Conservation (phyloP, 2,329 filamentous ascomycete genomes). For the Nakataea oryzae region DNA sequence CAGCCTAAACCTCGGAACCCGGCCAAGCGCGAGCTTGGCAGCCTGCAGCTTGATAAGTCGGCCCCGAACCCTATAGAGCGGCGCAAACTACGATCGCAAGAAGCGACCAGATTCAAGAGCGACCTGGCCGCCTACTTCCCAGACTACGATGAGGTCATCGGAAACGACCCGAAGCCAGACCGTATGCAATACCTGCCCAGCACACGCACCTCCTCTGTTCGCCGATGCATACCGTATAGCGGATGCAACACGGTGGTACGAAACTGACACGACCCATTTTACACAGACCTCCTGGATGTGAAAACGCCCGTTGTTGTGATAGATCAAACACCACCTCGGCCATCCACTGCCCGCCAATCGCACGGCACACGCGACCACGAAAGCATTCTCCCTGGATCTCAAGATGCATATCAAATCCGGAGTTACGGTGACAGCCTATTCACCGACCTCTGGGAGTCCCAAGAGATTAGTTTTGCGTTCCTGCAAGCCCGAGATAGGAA, state of each 20-base stretch:
- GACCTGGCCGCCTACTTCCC: slow-evolving; percentile 85
- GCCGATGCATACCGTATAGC: no score
- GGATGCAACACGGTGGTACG: neutral
- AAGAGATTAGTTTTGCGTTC: slow-evolving; percentile 45
- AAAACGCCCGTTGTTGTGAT: slow-evolving; percentile 65
- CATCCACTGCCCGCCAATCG: neutral
- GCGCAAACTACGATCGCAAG: slow-evolving; percentile 73
- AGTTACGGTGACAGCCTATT: slow-evolving; percentile 47
- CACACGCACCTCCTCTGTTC: neutral
- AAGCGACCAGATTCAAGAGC: slow-evolving; percentile 79
- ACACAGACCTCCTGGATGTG: slow-evolving; percentile 59
- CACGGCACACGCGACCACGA: neutral
- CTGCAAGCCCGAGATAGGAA: slow-evolving; percentile 34
- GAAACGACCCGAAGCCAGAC: slow-evolving; percentile 67
- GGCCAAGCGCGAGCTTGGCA: slow-evolving; percentile 49
- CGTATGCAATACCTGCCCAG: slow-evolving; percentile 41
- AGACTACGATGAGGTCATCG: slow-evolving; percentile 90
- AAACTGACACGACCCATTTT: slow-evolving; percentile 4
- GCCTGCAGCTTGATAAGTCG: slow-evolving; percentile 33
- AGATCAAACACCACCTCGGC: neutral
- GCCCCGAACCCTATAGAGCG: slow-evolving; percentile 44
- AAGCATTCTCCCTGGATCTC: neutral
- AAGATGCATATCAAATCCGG: slow-evolving; percentile 26
- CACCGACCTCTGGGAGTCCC: slow-evolving; percentile 43
- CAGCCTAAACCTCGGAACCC: slow-evolving; percentile 51